Evolutionary conservation across 306 rosid genomes (phyloP).

Genomic region (Canavalia ensiformis): DNA sequence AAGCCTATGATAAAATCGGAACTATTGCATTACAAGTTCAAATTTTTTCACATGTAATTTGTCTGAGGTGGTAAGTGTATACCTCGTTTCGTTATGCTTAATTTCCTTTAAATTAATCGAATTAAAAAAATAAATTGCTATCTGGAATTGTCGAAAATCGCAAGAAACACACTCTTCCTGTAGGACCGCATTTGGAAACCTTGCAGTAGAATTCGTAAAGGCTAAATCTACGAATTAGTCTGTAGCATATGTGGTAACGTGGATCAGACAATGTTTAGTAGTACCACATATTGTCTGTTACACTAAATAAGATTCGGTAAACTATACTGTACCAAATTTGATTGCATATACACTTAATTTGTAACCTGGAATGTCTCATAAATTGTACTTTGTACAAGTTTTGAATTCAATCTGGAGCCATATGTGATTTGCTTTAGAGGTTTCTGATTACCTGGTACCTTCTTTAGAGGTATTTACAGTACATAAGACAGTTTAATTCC

Average conservation of each 20-base stretch:
- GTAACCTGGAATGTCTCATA: background rate
- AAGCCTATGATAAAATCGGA: background rate
- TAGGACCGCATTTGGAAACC: background rate
- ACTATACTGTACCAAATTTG: background rate
- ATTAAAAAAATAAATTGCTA: background rate
- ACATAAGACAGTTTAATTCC: background rate
- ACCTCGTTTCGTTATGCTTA: background rate
- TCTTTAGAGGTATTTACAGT: background rate
- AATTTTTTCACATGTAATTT: background rate
- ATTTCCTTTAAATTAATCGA: background rate
- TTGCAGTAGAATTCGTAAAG: background rate
- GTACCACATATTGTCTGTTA: background rate
- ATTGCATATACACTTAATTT: background rate
- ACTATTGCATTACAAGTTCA: background rate
- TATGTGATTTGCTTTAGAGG: background rate
- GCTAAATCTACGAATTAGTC: background rate
- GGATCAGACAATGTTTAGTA: constrained; percentile 11
- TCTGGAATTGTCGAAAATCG: background rate
- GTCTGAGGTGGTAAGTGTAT: background rate
- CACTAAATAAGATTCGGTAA: background rate
- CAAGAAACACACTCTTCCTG: background rate
- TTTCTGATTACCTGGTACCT: background rate
- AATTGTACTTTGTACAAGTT: constrained; percentile 2
- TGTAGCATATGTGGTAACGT: background rate
- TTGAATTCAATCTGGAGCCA: background rate